phyloP scores from a whole-genome alignment of 140 eudicot genomes.

The Anethum foeniculum region DNA sequence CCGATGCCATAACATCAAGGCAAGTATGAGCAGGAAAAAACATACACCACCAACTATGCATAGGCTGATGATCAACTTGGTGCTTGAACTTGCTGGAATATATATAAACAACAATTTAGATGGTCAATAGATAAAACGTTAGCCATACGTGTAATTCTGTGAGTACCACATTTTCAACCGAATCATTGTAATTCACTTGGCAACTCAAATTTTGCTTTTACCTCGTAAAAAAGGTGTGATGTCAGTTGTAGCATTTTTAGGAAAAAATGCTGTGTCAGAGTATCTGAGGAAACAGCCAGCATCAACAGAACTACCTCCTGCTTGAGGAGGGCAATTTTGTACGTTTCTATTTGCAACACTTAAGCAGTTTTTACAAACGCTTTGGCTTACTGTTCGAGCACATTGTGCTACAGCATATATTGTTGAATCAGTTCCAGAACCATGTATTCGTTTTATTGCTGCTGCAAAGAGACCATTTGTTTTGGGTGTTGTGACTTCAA shows the following conservation, averaged over 20 bases:
- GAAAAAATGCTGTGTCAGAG: not conserved
- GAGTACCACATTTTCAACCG: not conserved
- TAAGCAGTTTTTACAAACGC: not conserved
- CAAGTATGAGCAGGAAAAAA: not conserved
- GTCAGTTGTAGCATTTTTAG: not conserved
- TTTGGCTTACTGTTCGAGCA: not conserved
- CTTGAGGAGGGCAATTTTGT: not conserved
- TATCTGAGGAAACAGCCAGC: conserved; percentile 5
- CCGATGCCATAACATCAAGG: not conserved
- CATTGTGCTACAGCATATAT: conserved; percentile 9
- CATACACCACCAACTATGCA: not conserved
- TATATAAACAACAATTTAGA: not conserved
- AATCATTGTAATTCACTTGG: not conserved
- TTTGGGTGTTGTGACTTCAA: not conserved
- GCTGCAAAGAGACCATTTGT: conserved; percentile 2
- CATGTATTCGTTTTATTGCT: not conserved
- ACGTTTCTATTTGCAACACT: not conserved
- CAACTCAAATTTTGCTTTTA: not conserved
- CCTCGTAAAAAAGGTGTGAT: not conserved
- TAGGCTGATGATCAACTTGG: not conserved
- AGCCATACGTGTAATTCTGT: not conserved
- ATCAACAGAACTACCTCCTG: conserved; percentile 6
- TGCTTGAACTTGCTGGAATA: not conserved
- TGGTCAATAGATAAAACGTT: not conserved
- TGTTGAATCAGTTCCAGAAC: not conserved